phyloP scores from a whole-genome alignment of 2,329 filamentous ascomycete genomes.

The Pestalotiopsis sp. region DNA sequence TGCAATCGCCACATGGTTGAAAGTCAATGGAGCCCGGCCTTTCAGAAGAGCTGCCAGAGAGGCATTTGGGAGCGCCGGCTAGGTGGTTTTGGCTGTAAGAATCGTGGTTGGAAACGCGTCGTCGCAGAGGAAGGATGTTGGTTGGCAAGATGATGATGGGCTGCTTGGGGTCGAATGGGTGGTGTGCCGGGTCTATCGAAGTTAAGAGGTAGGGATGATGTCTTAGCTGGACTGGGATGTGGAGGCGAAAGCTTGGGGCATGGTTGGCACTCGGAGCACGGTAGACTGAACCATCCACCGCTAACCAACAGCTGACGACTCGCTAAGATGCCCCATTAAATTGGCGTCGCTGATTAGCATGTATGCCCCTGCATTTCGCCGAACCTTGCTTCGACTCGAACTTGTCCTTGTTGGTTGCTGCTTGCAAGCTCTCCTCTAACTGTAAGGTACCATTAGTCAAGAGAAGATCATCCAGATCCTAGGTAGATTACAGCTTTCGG shows the following conservation, averaged over 20 bases:
- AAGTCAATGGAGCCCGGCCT: not conserved
- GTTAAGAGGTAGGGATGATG: constrained; percentile 9
- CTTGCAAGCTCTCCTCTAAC: no score
- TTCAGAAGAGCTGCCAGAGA: not conserved
- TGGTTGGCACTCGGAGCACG: not conserved
- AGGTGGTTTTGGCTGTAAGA: not conserved
- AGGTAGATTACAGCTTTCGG: no score
- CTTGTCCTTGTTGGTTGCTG: not conserved
- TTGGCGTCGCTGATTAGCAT: not conserved
- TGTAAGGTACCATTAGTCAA: no score
- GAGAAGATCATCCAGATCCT: no score
- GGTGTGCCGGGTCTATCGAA: not conserved
- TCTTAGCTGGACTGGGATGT: constrained; percentile 4
- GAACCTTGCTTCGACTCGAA: not conserved
- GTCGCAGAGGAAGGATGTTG: not conserved
- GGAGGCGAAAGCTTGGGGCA: not conserved
- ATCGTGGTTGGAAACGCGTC: not conserved
- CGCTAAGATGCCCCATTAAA: not conserved
- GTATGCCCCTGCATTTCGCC: not conserved
- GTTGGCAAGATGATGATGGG: not conserved
- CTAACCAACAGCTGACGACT: not conserved
- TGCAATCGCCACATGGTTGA: not conserved
- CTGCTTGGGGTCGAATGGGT: not conserved
- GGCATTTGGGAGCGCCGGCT: not conserved
- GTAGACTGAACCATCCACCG: not conserved